Conservation (phyloP, 129 eudicot species). For the Tagetes patula region DNA sequence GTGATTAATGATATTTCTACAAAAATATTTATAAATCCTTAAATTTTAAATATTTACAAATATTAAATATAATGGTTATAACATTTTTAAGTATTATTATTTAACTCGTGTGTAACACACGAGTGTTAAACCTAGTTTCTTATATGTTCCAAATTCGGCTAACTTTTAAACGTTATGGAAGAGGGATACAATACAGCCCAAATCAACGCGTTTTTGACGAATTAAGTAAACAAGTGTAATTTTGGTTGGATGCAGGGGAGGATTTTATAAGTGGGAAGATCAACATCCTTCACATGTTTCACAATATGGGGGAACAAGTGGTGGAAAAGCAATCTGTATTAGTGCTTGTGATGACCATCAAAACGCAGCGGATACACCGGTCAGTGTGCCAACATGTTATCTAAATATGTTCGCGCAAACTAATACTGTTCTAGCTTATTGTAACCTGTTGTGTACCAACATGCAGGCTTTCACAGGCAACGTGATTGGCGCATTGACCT, state of each 20-base stretch:
- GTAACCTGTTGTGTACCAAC: not conserved
- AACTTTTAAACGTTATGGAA: too few species aligned
- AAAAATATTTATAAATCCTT: too few species aligned
- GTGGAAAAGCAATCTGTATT: conserved; percentile 64
- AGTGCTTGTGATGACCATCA: conserved; percentile 77
- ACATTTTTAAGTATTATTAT: too few species aligned
- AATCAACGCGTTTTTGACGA: not conserved
- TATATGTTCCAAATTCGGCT: too few species aligned
- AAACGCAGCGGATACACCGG: conserved; percentile 57
- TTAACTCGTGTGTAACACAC: too few species aligned
- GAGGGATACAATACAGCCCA: conserved; percentile 1
- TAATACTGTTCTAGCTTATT: not conserved
- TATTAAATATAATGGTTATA: too few species aligned
- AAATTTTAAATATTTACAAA: too few species aligned
- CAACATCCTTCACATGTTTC: conserved; percentile 41
- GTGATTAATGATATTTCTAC: too few species aligned
- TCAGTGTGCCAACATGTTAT: conserved; percentile 20
- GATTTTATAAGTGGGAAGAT: conserved; percentile 57
- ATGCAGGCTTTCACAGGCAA: conserved; percentile 60
- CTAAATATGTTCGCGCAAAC: not conserved
- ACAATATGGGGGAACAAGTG: conserved; percentile 58
- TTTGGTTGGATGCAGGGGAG: conserved; percentile 40
- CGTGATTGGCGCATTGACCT: conserved; percentile 68
- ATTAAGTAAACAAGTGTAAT: not conserved
- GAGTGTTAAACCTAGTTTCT: too few species aligned